phyloP scores from a whole-genome alignment of 805 yeast genomes.

The Yarrowia sp. region DNA sequence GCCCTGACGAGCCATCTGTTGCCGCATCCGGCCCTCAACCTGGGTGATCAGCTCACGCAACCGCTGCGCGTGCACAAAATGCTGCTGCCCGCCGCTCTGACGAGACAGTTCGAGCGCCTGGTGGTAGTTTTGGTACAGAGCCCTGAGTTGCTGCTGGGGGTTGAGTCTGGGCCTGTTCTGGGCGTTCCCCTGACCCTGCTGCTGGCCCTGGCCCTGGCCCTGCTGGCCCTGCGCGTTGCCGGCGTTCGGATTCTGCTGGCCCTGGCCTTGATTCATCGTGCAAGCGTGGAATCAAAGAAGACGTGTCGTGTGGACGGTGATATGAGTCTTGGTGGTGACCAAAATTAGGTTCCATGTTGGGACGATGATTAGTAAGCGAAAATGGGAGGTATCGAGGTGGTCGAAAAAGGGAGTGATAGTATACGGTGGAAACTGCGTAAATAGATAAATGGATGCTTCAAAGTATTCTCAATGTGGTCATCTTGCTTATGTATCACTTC shows the following conservation, averaged over 20 bases:
- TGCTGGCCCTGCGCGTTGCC: constrained; percentile 28
- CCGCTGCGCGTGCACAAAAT: constrained; percentile 48
- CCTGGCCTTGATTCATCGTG: constrained; percentile 37
- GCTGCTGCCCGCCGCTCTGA: constrained; percentile 47
- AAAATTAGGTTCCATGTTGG: constrained; percentile 30
- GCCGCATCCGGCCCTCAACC: constrained; percentile 43
- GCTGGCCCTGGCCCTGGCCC: constrained; percentile 21
- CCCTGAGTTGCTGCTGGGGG: constrained; percentile 45
- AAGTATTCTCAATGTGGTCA: too few relatives aligned
- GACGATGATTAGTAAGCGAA: background rate
- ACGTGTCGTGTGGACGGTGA: constrained; percentile 20
- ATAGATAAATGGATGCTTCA: too few relatives aligned
- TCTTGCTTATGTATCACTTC: too few relatives aligned
- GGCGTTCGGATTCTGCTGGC: constrained; percentile 32
- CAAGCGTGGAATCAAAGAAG: background rate
- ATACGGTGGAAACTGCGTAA: too few relatives aligned
- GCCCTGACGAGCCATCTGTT: constrained; percentile 43
- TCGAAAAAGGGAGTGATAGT: too few relatives aligned
- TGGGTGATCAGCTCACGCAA: constrained; percentile 44
- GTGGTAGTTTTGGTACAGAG: constrained; percentile 48
- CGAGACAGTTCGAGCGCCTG: constrained; percentile 45
- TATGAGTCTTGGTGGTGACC: background rate
- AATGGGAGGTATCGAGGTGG: too few relatives aligned
- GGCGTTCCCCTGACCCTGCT: constrained; percentile 35
- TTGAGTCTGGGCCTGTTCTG: constrained; percentile 20